Base-by-base conservation (phyloP, 441 rosid species). In the Brassica balearica region DNA sequence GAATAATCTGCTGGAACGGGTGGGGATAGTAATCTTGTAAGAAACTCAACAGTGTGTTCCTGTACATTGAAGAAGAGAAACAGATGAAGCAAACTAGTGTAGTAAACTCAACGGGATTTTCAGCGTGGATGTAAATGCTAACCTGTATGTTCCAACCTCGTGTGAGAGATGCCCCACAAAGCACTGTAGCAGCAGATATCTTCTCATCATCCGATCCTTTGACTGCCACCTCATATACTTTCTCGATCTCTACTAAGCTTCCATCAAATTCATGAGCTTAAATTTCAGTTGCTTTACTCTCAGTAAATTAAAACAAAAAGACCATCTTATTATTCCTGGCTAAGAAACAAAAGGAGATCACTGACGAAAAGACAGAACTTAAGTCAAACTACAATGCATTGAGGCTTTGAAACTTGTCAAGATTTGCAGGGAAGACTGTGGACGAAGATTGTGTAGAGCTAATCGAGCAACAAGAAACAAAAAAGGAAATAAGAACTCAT, bases 121-220 rank as follows among this genome's bases (percentile, higher is more conserved):
- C n/a, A 71, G 58, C 46, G 48, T 58, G 46, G 79, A 65, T 51
- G 34, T 46, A 34, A n/a, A 14, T 46, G 53, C 80, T 82, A 69
- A 89, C 96, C 92, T 91, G 96, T 70, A 88, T 73, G 88, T 88
- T 91, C 96, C 96, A 91, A 68, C 96, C 96, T 59, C 89, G 87
- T n/a, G 90, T 75, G 63, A 91, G 85, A 74, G 96, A 91, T 36
- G 92, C 93, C 46, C 96, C 93, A 62, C 93, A 91, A 79, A 91
- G 90, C 75, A 89, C 81, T 17, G 91, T 84, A 72, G 96, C 96
- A 66, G 96, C 93, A 74, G 89, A 86, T 72, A 89, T 87, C 82
- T 84, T 91, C 89, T 87, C 92, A 48, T 86, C 89, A 17, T 88
- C 88, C 12, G 87, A 85, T 86, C 96, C 96, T 80, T 89, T 83